Evolutionary conservation across 1,284 basidiomycete genomes (phyloP), one percentile per base, ranked within the genome.

Genomic region (Irpex rosettiformis): DNA sequence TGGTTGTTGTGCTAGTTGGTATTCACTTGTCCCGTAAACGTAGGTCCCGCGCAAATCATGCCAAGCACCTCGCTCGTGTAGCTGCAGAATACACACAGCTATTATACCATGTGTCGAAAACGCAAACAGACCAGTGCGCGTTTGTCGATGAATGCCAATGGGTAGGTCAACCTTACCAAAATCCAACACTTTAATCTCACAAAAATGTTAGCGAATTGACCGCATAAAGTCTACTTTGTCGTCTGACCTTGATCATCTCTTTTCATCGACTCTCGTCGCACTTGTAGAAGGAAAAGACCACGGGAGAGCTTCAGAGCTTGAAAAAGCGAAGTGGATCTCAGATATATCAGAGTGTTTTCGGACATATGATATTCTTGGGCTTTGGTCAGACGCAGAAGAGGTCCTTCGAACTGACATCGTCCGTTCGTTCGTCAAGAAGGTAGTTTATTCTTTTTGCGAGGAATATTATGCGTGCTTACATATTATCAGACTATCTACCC

Each of bases 1-100:
- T 42, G 52, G 42, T 2, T 4, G 22, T 11, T 6, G 10, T 28
- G 16, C 24, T 27, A 49, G 61, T 58, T n/a, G n/a, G 40, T 63
- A 10, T 37, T 16, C 7, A 37, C 30, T 16, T 6, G 4, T 4
- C 4, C 10, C 10, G 33, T 8, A 37, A n/a, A 37, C 43, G 21
- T 55, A 89, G 88, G 65, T 72, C 78, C 29, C 80, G 81, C 56
- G 82, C 80, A 3, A 89, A 84, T 63, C 83, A 83, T 28, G 88
- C 89, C 3, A 97, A 97, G 71, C 88, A 94, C 67, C 80, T 98
- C 3, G 82, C 85, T 13, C 85, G 95, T 53, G 90, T 95, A 13
- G 93, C 94, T 10, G 80, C 87, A 10, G 96, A 97, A 72, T 97
- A 96, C 70, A 93, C 85, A 2, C 94, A 98, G 69, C 80, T 98